Evolutionary conservation across 1,284 basidiomycete genomes (phyloP).

Genomic region (Cystobasidiaceae sp.): DNA sequence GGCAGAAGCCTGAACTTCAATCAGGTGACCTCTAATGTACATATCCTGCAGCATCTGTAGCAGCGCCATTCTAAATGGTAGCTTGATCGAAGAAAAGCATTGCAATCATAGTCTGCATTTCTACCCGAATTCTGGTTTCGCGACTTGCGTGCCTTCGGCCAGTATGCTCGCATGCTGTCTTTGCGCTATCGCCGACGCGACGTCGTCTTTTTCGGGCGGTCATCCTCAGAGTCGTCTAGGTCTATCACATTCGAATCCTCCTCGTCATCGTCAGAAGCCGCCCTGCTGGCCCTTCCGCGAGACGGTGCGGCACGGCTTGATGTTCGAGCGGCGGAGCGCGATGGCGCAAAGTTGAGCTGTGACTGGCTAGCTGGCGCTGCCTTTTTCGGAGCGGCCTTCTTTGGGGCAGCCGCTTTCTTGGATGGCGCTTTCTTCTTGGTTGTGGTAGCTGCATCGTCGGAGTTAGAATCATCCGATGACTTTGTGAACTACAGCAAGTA

Average conservation of each 20-base stretch:
- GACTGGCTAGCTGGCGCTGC: slow-evolving; percentile 53
- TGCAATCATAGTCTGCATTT: no score
- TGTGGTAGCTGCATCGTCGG: slow-evolving; percentile 45
- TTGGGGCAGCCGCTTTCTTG: slow-evolving; percentile 54
- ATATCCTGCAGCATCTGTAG: no score
- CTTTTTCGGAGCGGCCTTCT: slow-evolving; percentile 60
- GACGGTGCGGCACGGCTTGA: slow-evolving; percentile 4
- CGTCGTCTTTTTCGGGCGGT: slow-evolving; percentile 3
- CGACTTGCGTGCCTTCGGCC: no score
- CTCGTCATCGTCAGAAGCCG: background rate
- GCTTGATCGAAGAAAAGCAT: no score
- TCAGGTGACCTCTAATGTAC: no score
- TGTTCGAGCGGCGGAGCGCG: background rate
- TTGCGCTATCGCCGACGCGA: background rate
- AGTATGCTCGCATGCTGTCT: no score
- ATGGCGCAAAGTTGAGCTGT: slow-evolving; percentile 60
- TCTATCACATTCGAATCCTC: slow-evolving; percentile 9
- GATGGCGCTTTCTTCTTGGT: slow-evolving; percentile 53
- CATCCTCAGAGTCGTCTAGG: slow-evolving; percentile 24
- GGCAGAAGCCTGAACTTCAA: no score
- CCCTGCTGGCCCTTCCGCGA: slow-evolving; percentile 4
- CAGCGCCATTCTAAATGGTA: no score
- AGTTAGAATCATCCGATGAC: slow-evolving; percentile 21
- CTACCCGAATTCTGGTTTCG: no score
- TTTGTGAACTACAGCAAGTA: slow-evolving; percentile 18